Conservation (phyloP, 2,329 filamentous ascomycete species). For the Botryotinia narcissicola region DNA sequence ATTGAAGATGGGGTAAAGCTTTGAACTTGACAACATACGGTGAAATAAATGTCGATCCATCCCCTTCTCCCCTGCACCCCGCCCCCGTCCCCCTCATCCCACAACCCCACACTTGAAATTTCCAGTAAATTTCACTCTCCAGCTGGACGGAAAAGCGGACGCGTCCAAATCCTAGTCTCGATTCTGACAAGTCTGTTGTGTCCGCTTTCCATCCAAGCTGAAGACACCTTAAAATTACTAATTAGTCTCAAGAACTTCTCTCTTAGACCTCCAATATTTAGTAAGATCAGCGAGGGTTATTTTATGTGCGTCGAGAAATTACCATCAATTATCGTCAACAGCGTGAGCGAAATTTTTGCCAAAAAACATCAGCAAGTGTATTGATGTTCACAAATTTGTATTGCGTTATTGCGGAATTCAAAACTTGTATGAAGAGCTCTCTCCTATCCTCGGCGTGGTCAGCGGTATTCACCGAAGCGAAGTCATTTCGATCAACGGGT, state of each 20-base stretch:
- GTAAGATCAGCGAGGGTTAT: background rate
- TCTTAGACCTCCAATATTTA: background rate
- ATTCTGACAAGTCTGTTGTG: background rate
- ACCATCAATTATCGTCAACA: background rate
- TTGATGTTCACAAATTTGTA: background rate
- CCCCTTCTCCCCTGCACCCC: background rate
- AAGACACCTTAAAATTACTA: background rate
- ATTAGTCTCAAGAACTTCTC: background rate
- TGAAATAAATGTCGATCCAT: background rate
- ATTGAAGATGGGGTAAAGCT: background rate
- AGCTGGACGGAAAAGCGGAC: background rate
- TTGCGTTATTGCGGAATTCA: background rate
- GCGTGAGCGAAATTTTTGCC: background rate
- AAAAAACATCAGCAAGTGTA: background rate
- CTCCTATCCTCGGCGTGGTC: background rate
- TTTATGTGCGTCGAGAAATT: background rate
- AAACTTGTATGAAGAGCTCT: background rate
- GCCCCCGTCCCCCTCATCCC: background rate
- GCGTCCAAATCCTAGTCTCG: background rate
- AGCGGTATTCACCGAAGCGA: background rate
- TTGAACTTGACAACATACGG: background rate
- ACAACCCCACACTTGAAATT: background rate
- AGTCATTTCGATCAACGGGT: background rate
- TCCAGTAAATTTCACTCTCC: background rate
- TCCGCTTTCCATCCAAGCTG: background rate